Evolutionary conservation across 768 basidiomycete species (phyloP), one percentile per base, ranked within the genome.

Genomic region (Collybia sordida): DNA sequence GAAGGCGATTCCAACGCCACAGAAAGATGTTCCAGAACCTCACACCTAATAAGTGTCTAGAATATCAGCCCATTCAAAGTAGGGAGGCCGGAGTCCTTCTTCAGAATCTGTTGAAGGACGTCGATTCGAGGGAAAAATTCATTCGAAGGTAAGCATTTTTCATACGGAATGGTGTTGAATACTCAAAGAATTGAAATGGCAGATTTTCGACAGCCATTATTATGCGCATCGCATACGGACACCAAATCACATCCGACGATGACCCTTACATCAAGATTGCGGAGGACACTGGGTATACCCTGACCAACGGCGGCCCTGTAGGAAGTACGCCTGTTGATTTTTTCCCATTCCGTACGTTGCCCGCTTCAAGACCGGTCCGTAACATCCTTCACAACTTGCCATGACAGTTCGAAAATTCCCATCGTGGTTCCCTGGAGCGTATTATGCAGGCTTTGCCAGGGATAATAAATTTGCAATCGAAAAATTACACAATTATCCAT

Each of bases 151-250:
- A n/a, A n/a, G n/a, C n/a, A n/a, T n/a, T n/a, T n/a, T n/a, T n/a
- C 46, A 27, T 51, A 59, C 40, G 40, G 55, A 8, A 53, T 53
- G 28, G 54, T 47, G 56, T 54, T 31, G 28, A 50, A 12, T 6
- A 47, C 24, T 2, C 22, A 39, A 15, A n/a, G 17, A 38, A 22
- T 6, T 6, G 24, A 39, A 17, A n/a, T 17, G 19, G 19, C 23
- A 58, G 56, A 37, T 54, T 52, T 52, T 52, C 52, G 9, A 51
- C 53, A 3, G 49, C 52, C 27, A 51, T 54, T 23, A 52, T 57
- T 23, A 57, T 58, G 56, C 49, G 54, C 48, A 54, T 53, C 14
- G 53, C 53, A 53, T 58, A 58, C 50, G 56, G 56, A 12, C 56
- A 58, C 27, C 56, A 51, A 9, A 53, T 58, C 3, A 35, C 37